A percentile compares a stretch with the other conserved stretches of the same genome.
Conservation (phyloP, 2,329 filamentous ascomycete species). For the Pseudogymnoascus sp. region DNA sequence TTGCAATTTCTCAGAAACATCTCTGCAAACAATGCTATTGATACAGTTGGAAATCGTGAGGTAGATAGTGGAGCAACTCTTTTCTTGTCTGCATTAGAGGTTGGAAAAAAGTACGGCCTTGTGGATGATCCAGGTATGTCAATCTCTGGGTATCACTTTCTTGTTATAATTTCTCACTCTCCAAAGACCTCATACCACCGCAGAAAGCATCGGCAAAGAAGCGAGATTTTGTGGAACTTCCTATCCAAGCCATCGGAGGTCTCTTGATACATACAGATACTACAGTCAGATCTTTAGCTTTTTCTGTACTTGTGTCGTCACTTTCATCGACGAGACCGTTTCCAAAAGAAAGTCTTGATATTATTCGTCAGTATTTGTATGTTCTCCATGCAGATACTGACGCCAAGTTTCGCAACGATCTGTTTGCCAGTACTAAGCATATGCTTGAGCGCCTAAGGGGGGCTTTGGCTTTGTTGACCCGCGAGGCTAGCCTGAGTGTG, state of each 20-base stretch:
- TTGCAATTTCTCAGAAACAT: conserved; percentile 52
- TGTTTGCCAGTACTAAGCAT: conserved; percentile 66
- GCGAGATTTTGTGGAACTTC: conserved; percentile 29
- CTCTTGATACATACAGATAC: conserved; percentile 51
- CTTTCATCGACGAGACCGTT: conserved; percentile 69
- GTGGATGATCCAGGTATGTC: conserved; percentile 58
- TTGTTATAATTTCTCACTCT: conserved; percentile 10
- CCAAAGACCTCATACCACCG: conserved; percentile 25
- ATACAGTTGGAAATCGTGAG: conserved; percentile 37
- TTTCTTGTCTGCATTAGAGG: conserved; percentile 60
- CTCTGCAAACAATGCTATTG: conserved; percentile 43
- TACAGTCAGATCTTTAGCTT: conserved; percentile 67
- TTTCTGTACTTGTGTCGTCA: conserved; percentile 73
- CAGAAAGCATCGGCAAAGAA: conserved; percentile 31
- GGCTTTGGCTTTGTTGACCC: conserved; percentile 50
- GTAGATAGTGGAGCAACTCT: conserved; percentile 50
- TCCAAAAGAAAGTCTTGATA: conserved; percentile 50
- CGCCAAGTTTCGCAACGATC: conserved; percentile 75
- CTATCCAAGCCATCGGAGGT: conserved; percentile 40
- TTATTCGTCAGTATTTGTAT: conserved; percentile 59
- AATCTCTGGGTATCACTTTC: conserved; percentile 13
- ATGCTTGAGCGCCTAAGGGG: conserved; percentile 70
- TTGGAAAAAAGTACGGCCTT: conserved; percentile 62
- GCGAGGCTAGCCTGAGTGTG: conserved; percentile 22
- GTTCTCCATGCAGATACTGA: conserved; percentile 78